Evolutionary conservation across 2,329 filamentous ascomycete species (phyloP).

Genomic region (Aureobasidium uvarum): DNA sequence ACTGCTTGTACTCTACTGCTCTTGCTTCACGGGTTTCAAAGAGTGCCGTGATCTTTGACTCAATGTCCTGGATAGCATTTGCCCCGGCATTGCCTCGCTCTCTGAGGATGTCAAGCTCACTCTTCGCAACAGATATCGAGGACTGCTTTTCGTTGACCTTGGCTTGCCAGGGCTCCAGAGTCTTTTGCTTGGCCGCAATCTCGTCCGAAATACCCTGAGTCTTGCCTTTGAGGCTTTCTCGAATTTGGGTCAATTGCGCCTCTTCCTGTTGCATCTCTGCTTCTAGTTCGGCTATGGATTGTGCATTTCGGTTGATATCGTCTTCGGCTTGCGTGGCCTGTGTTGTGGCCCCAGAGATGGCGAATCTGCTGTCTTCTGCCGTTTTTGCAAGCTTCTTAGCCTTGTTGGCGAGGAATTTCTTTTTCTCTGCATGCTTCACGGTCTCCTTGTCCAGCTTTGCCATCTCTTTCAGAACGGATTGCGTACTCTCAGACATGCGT

Average conservation of each 20-base stretch:
- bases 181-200: constrained; percentile 88
- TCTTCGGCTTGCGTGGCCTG: constrained; percentile 73
- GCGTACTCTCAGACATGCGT: constrained; percentile 74
- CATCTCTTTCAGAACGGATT: constrained; percentile 78
- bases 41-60: constrained; percentile 73
- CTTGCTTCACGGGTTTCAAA: constrained; percentile 71
- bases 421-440: constrained; percentile 97
- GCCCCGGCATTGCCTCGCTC: constrained; percentile 88
- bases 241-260: constrained; percentile 74
- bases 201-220: constrained; percentile 92
- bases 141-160: constrained; percentile 97
- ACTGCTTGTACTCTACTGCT: constrained; percentile 69
- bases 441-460: constrained; percentile 93
- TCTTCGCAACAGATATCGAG: constrained; percentile 88
- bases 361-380: constrained; percentile 71
- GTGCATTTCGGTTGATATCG: constrained; percentile 72
- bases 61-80: constrained; percentile 76
- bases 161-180: constrained; percentile 91
- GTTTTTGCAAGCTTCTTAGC: constrained; percentile 93
- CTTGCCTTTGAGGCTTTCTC: constrained; percentile 88
- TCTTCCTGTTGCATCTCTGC: constrained; percentile 75
- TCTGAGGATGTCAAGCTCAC: constrained; percentile 84
- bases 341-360: constrained; percentile 70
- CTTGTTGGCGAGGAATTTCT: constrained; percentile 87
- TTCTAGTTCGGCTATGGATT: constrained; percentile 76